Evolutionary conservation across 768 basidiomycete species (phyloP).

Genomic region (Podaxis carcinomalis): DNA sequence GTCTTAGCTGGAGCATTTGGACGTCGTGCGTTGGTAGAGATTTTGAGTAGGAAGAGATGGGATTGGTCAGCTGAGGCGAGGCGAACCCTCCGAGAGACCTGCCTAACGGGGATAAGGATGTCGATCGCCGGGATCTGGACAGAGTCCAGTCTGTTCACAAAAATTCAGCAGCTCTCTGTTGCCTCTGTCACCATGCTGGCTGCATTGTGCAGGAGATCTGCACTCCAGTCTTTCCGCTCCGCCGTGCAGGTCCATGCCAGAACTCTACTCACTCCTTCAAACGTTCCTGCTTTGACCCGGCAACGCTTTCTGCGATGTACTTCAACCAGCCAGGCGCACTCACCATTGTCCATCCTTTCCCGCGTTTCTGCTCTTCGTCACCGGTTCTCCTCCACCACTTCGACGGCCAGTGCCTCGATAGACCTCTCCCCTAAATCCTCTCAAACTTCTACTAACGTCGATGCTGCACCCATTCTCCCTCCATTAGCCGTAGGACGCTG

Average conservation of each 20-base stretch:
- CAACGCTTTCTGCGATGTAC: not conserved
- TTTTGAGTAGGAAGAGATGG: not conserved
- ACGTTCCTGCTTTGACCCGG: not conserved
- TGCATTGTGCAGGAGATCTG: slow-evolving; percentile 4
- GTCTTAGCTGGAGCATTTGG: slow-evolving; percentile 2
- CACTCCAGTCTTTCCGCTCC: not conserved
- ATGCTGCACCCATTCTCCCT: slow-evolving; percentile 49
- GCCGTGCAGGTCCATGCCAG: not conserved
- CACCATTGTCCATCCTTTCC: not conserved
- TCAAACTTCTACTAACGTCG: slow-evolving; percentile 16
- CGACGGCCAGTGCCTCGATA: slow-evolving; percentile 11
- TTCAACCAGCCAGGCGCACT: not conserved
- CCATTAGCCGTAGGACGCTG: slow-evolving; percentile 73
- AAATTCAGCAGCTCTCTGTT: not conserved
- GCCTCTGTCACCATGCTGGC: not conserved
- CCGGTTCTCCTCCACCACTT: not conserved
- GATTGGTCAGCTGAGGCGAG: not conserved
- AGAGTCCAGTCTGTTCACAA: not conserved
- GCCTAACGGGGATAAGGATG: not conserved
- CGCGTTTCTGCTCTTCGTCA: not conserved
- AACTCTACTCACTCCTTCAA: not conserved
- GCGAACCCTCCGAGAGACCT: not conserved
- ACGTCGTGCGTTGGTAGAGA: not conserved
- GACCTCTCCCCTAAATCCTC: slow-evolving; percentile 7
- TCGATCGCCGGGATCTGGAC: not conserved